Conservation (phyloP, 2,329 filamentous ascomycete genomes). For the Pseudogymnoascus sp. region DNA sequence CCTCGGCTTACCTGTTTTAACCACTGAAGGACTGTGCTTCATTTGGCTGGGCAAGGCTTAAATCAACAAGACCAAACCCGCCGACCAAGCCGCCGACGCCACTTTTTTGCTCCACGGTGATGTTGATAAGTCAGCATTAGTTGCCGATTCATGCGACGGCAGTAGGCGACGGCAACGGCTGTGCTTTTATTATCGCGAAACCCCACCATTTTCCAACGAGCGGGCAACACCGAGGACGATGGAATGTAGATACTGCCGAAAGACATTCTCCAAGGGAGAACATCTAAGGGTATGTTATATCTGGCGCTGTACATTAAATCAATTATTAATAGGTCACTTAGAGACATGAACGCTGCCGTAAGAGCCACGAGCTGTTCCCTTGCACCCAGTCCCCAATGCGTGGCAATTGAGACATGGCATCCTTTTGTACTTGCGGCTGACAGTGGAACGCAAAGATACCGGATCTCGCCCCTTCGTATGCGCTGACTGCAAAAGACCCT, state of each 20-base stretch:
- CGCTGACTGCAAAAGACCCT: slow-evolving; percentile 33
- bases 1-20: not conserved
- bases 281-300: slow-evolving; percentile 29
- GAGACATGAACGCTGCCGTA: slow-evolving; percentile 38
- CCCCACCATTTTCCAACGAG: slow-evolving; percentile 1
- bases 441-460: slow-evolving; percentile 26
- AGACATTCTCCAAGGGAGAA: slow-evolving; percentile 34
- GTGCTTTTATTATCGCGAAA: slow-evolving; percentile 1
- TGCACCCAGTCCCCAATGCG: not conserved
- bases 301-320: slow-evolving; percentile 11
- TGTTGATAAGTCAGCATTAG: not conserved
- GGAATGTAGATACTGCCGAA: slow-evolving; percentile 33
- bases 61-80: not conserved
- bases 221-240: slow-evolving; percentile 18
- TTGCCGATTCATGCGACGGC: not conserved
- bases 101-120: not conserved
- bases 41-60: slow-evolving; percentile 1
- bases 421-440: not conserved
- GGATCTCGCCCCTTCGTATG: slow-evolving; percentile 35
- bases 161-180: not conserved
- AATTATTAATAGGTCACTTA: slow-evolving; percentile 15
- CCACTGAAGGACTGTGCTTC: not conserved
- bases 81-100: not conserved
- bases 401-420: not conserved
- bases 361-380: slow-evolving; percentile 21